Evolutionary conservation across 2,329 filamentous ascomycete genomes (phyloP), one percentile per base, ranked within the genome.

Genomic region (Beauveria rudraprayagi): DNA sequence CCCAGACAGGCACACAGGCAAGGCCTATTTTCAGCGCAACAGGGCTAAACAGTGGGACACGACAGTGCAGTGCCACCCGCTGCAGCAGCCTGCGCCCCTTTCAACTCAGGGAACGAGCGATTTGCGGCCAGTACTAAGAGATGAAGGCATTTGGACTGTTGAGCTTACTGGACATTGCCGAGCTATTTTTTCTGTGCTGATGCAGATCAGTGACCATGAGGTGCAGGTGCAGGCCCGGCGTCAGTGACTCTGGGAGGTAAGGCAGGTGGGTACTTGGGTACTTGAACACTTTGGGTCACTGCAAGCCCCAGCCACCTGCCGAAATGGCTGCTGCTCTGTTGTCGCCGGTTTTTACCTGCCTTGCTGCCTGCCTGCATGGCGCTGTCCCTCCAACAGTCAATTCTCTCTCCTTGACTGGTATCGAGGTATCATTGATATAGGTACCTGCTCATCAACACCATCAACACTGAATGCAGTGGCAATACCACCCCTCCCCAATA

Each of bases 11-110:
- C 11, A 37, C 34, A 28, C 55, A 16, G 24, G 48, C 48, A 48
- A 51, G 41, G 41, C 57, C 57, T 60, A 47, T 60, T 60, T 60
- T 60, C 58, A 60, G 58, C 58, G 58, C 50, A 54, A 41, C 58
- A 60, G 58, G 58, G 58, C 58, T 60, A 48, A 47, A 54, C 50
- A 54, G 58, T 60, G 58, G 58, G 26, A 60, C 48, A n/a, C 6
- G 56, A 60, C 47, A 52, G 56, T 28, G 48, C 48, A 48, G 50
- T 24, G 58, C 50, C 58, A 53, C 56, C 48, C 48, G 48, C n/a
- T 34, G 11, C 55, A 16, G 56, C 48, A 43, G 56, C 56, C 37
- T 52, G 47, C 47, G 46, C 56, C 56, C 37, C 56, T 40, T 41
- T 58, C 16, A 7, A 47, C 44, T 3, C 22, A 30, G 24, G 16